phyloP scores from a whole-genome alignment of 768 basidiomycete genomes.

The Pisolithus sp. region DNA sequence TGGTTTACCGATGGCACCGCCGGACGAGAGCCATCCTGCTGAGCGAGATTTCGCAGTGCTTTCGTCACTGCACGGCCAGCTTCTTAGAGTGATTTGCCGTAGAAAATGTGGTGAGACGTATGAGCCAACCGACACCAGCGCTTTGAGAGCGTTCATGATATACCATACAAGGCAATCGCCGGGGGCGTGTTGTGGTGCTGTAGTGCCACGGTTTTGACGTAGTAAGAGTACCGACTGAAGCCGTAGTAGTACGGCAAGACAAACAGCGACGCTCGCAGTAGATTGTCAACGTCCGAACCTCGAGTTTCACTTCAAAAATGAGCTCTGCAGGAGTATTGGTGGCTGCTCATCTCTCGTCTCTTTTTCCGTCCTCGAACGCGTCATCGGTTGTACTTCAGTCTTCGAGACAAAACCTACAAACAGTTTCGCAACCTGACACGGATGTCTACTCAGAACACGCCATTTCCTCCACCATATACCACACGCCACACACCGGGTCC shows the following conservation, averaged over 20 bases:
- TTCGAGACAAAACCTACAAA: conserved; percentile 45
- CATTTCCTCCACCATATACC: conserved; percentile 50
- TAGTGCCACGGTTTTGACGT: too few species aligned
- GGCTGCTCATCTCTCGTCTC: conserved; percentile 57
- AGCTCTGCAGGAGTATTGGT: conserved; percentile 34
- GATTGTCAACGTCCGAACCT: neutral
- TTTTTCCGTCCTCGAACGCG: conserved; percentile 48
- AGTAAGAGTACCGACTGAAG: too few species aligned
- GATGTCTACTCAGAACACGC: conserved; percentile 68
- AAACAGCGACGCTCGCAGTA: too few species aligned
- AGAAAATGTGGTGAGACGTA: neutral
- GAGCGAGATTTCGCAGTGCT: too few species aligned
- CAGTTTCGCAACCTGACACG: conserved; percentile 34
- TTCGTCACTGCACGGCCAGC: neutral
- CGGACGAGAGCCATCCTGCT: too few species aligned
- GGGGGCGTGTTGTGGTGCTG: too few species aligned
- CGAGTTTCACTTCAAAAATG: conserved; percentile 14
- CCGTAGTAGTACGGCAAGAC: too few species aligned
- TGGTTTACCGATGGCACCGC: neutral
- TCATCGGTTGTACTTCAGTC: conserved; percentile 53
- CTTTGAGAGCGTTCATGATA: too few species aligned
- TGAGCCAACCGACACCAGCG: too few species aligned
- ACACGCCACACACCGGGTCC: conserved; percentile 52
- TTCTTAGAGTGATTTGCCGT: neutral
- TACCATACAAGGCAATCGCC: too few species aligned